Evolutionary conservation across 768 basidiomycete genomes (phyloP).

Genomic region (Russula griseocarnosa): DNA sequence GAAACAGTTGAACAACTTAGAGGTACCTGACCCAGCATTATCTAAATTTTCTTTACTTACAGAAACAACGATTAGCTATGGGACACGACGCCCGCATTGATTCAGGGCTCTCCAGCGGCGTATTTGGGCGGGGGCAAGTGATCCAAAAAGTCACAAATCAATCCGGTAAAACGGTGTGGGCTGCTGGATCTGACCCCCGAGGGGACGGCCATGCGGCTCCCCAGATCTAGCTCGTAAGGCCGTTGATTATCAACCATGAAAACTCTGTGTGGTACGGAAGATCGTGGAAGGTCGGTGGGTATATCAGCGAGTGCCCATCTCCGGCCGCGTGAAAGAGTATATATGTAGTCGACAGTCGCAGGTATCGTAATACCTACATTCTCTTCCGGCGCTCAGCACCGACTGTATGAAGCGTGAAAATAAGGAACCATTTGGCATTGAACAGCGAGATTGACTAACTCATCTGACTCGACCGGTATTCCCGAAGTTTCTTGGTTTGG

Average conservation of each 20-base stretch:
- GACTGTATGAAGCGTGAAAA: conserved; percentile 37
- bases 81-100: conserved; percentile 77
- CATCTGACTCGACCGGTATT: conserved; percentile 57
- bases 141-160: conserved; percentile 73
- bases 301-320: not conserved
- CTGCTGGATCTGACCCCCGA: conserved; percentile 86
- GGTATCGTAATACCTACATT: conserved; percentile 42
- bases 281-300: not conserved
- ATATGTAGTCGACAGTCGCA: not conserved
- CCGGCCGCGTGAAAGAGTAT: not conserved
- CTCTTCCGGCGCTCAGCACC: conserved; percentile 64
- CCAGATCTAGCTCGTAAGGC: conserved; percentile 48
- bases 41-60: conserved; percentile 7
- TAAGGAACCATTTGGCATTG: not conserved
- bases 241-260: not conserved
- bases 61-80: conserved; percentile 53
- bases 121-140: conserved; percentile 84
- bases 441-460: conserved; percentile 29
- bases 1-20: conserved; percentile 62
- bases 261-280: not conserved
- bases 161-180: conserved; percentile 82
- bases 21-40: conserved; percentile 40
- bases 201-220: conserved; percentile 85
- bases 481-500: conserved; percentile 73
- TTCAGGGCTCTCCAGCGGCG: conserved; percentile 53